Evolutionary conservation across 345 rosid species (phyloP), one percentile per base, ranked within the genome.

Genomic region (Turnera subulata): DNA sequence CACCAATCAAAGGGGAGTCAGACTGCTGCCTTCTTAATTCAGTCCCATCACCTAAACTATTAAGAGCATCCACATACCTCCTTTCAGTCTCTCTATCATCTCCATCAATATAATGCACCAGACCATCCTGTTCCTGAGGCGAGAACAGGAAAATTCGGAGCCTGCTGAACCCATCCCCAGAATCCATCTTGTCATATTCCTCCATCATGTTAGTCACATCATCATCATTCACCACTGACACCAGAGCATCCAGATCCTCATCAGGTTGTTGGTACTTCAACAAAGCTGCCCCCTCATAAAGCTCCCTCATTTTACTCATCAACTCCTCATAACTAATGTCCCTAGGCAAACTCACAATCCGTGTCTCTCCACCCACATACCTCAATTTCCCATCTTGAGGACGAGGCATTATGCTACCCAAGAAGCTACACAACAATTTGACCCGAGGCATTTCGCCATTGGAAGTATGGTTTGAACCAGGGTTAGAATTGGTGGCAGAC

Each of bases 231-330:
- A 93, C 95, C 29, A 93, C 95, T 0, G 99, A 89, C 6, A 93
- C 99, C 59, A 93, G 61, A 25, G 97, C 99, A 77, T 93, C 99
- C n/a, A 93, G 92, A 85, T 93, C 99, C 78, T 93, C 99, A 63
- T 93, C 99, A 25, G 99, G 96, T 61, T 93, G 99, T 72, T 89
- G 96, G 49, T 93, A 93, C 64, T 93, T 93, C 80, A 93, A 77
- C 46, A 89, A 76, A 0, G 79, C 75, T 0, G 81, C 96, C 43
- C 82, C 92, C 0, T 87, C 95, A 62, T 83, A 87, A 63, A 93
- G 84, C 78, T 89, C 97, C 66, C 72, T 81, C 99, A 87, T 85
- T 71, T 77, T 85, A 61, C 54, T 73, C 92, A 93, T 85, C 74
- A 89, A 66, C 71, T 89, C 99, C 52, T 84, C 88, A 56, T 77